Evolutionary conservation across 257 asterid species (phyloP).

Genomic region (Knoxia roxburghii): DNA sequence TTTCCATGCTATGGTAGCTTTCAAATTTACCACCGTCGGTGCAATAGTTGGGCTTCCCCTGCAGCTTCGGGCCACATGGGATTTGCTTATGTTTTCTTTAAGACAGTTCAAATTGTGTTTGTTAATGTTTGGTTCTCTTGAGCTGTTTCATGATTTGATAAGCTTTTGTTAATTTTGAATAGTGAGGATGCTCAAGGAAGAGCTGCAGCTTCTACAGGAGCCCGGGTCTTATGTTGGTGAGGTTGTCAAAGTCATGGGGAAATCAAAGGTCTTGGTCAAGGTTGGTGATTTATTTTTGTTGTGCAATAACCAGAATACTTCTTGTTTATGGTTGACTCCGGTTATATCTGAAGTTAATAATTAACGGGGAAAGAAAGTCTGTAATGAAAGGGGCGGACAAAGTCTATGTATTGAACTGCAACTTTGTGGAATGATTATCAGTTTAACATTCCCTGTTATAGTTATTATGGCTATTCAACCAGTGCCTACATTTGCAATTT

Average conservation of each 20-base stretch:
- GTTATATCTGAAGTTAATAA: not conserved
- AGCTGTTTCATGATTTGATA: not conserved
- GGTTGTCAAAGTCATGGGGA: conserved; percentile 97
- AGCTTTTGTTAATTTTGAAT: conserved; percentile 5
- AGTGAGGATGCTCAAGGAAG: conserved; percentile 88
- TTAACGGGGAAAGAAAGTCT: not conserved
- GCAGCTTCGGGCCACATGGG: not conserved
- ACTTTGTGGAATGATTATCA: not conserved
- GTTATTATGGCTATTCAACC: not conserved
- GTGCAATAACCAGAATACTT: not conserved
- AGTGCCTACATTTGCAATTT: not conserved
- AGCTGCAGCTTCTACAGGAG: conserved; percentile 84
- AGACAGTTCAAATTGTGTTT: not conserved
- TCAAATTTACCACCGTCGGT: not conserved
- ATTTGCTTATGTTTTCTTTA: not conserved
- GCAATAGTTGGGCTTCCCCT: not conserved
- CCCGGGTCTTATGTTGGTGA: conserved; percentile 97
- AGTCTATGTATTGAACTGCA: not conserved
- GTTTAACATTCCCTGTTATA: not conserved
- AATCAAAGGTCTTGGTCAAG: conserved; percentile 89
- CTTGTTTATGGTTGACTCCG: not conserved
- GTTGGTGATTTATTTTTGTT: conserved; percentile 31
- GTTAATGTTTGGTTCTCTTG: not conserved
- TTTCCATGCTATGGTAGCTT: not conserved
- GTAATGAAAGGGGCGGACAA: not conserved